Base-by-base conservation (phyloP, 2,329 filamentous ascomycete species). In the Aspergillus fumigatiaffinis region DNA sequence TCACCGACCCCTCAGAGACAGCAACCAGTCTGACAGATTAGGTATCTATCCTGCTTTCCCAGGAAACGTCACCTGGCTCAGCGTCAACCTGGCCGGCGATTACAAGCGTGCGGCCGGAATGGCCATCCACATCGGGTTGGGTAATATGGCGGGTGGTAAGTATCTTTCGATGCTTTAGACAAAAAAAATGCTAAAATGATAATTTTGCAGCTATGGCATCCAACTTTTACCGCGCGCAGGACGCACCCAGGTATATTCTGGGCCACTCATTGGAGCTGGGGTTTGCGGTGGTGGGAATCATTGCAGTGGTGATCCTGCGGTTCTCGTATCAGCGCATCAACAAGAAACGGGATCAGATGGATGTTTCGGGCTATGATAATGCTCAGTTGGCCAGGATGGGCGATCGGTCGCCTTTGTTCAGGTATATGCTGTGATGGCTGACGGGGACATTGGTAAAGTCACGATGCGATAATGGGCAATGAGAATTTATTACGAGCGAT, bases 191-290 rank as follows among this genome's bases (percentile, higher is more conserved):
- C 25, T 26, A 53, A 52, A 49, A 55, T 25, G 1, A 1, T 49
- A 25, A 46, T 56, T 49, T 59, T 17, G 59, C 57, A 74, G 87
- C 86, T 1, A 88, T 90, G 82, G 85, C 87, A 0, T 87, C 85
- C 4, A 90, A 90, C 65, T 89, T 90, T 64, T 91, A 90, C 64
- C 80, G 87, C 10, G 57, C 69, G 0, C 65, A 73, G 51, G 81
- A 83, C 60, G 70, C 73, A 1, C 81, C 82, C 0, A 73, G 75
- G 21, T 84, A 82, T 57, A 71, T 77, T 4, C 74, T 82, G 2
- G 81, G 81, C 0, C 81, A 84, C 62, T 73, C 76, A 1, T 68
- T 83, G 12, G 80, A 82, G 52, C 76, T 83, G 14, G 80, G 72
- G 0, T 82, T 83, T 51, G 77, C 80, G 23, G 66, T 72, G 2